These are phyloP conservation scores for Pulveroboletus sp. DNA, from an alignment of 1,284 basidiomycete genomes.

Conservation along the genomic window DNA sequence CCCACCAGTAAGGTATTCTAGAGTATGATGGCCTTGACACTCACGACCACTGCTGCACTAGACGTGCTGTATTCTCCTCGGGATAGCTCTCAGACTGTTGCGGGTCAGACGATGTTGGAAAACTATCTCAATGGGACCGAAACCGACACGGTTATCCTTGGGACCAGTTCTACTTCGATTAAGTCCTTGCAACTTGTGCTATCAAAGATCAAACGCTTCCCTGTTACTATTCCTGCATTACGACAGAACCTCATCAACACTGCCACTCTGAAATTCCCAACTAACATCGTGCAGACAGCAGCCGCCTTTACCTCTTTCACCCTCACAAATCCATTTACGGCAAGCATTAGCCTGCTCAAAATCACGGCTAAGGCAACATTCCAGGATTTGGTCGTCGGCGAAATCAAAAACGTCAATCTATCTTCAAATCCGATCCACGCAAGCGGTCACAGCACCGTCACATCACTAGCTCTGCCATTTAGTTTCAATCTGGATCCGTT, in stretches of 20 bases:
- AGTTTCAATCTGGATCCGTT: conserved; percentile 63
- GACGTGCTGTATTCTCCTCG: conserved; percentile 66
- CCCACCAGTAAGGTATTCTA: conserved; percentile 41
- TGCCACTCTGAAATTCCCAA: conserved; percentile 53
- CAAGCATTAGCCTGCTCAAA: conserved; percentile 63
- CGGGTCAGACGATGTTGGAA: conserved; percentile 61
- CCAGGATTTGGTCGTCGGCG: conserved; percentile 51
- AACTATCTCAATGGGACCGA: conserved; percentile 70
- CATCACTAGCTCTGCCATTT: conserved; percentile 59
- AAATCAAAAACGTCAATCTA: conserved; percentile 52
- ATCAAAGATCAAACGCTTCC: conserved; percentile 56
- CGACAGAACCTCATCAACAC: conserved; percentile 60
- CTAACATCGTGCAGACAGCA: conserved; percentile 55
- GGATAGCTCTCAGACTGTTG: conserved; percentile 45
- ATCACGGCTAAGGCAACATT: conserved; percentile 57
- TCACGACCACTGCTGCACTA: conserved; percentile 12
- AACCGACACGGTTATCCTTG: conserved; percentile 56
- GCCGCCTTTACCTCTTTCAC: conserved; percentile 53
- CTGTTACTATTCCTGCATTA: conserved; percentile 66
- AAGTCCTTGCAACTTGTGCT: conserved; percentile 64
- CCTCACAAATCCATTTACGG: conserved; percentile 73
- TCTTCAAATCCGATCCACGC: conserved; percentile 55
- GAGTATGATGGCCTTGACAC: not conserved
- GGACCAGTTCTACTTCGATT: conserved; percentile 59
- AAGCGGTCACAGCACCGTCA: conserved; percentile 56